Evolutionary conservation across 2,329 filamentous ascomycete species (phyloP), one percentile per base, ranked within the genome.

Genomic region (Cytospora paraplurivora): DNA sequence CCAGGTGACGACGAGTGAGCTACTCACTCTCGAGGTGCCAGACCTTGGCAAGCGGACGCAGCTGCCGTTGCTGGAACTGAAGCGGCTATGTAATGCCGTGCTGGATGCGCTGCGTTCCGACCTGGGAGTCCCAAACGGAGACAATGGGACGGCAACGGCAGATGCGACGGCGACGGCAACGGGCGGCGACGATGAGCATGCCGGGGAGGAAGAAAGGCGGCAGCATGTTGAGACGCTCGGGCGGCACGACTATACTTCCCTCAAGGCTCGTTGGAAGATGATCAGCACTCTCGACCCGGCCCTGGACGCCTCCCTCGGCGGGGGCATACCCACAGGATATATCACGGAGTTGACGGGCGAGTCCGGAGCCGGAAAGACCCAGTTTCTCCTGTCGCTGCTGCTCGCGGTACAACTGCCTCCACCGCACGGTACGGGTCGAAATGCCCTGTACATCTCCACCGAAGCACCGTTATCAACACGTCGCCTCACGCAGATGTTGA

Each of bases 361-460:
- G 79, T 96, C 92, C 68, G 95, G 93, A 70, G 91, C 88, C 68
- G 95, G 94, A 71, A 99, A 99, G 82, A 97, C 95, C 1, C 95
- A 99, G 75, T 87, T 97, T 71, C 88, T 98, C 34, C 85, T 98
- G 34, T 88, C 89, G 27, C 84, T 99, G 34, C 87, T 96, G 52
- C 87, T 98, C 38, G 85, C 93, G 37, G 88, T 89, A 17, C 95
- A 99, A 75, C 88, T 98, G 5, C 87, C 91, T 2, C 78, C 86
- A 1, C 90, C 92, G 0, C 81, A 82, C 50, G 92, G 92, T 7
- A 82, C 93, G 0, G 84, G 84, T 44, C 87, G 87, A 66, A 84
- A 87, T n/a, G 89, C 92, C 0, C 82, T 99, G 41, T 99, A 99
- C 80, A 91, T 99, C 71, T 96, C 93, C 1, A 98, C 95, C 51